These are phyloP conservation scores for Theobroma grandiflorum DNA, from an alignment of 441 rosid species.

Conservation along the genomic window DNA sequence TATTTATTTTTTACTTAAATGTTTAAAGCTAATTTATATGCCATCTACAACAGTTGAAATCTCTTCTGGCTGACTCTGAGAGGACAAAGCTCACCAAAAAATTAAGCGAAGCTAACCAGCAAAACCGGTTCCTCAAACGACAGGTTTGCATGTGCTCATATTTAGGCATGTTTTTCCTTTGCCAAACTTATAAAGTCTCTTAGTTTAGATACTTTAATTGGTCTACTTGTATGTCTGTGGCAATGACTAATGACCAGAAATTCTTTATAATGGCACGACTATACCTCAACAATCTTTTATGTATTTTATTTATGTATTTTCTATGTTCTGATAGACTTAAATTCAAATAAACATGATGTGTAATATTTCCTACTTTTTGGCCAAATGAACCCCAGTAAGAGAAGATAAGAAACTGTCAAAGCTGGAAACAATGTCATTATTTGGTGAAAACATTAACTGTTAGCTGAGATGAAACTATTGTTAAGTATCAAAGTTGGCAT, in stretches of 20 bases:
- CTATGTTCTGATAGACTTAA: neutral
- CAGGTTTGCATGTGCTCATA: conserved; percentile 54
- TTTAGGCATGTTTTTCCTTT: neutral
- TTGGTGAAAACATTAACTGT: neutral
- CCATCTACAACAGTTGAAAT: conserved; percentile 57
- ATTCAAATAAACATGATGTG: neutral
- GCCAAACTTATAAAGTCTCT: neutral
- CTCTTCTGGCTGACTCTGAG: conserved; percentile 72
- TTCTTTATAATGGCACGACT: neutral
- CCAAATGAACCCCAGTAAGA: neutral
- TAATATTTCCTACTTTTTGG: neutral
- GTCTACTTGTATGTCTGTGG: neutral
- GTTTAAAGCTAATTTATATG: conserved; percentile 20
- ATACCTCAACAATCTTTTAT: neutral
- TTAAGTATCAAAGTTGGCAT: conserved; percentile 3
- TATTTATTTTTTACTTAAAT: neutral
- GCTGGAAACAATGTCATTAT: neutral
- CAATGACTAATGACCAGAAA: neutral
- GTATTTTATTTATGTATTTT: neutral
- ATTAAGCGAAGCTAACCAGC: conserved; percentile 96
- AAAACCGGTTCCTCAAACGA: conserved; percentile 80
- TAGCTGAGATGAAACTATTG: neutral
- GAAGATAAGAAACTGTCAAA: conserved; percentile 6
- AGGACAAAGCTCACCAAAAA: conserved; percentile 73
- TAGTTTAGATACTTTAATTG: neutral